These are phyloP conservation scores for Aphanomyces astaci DNA, from an alignment of 352 stramenopile species.

Conservation along the genomic window DNA sequence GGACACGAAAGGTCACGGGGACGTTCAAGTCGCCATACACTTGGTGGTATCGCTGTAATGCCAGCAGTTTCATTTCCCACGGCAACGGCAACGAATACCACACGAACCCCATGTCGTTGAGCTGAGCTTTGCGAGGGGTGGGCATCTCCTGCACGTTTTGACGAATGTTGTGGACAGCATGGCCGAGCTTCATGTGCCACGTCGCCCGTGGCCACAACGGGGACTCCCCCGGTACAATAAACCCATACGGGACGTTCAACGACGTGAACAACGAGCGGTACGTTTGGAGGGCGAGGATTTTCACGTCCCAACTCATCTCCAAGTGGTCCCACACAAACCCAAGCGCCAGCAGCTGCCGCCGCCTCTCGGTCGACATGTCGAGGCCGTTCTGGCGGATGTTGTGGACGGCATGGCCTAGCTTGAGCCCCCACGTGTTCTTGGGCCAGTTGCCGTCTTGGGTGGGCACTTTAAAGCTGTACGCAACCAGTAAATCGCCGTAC, in stretches of 20 bases:
- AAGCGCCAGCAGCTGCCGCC: conserved; percentile 39
- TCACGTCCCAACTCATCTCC: conserved; percentile 54
- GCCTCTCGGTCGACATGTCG: conserved; percentile 35
- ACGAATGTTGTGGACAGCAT: conserved; percentile 89
- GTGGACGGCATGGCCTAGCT: conserved; percentile 48
- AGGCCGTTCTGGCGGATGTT: conserved; percentile 67
- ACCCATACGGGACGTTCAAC: conserved; percentile 88
- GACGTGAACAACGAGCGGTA: conserved; percentile 84
- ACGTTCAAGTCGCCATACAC: conserved; percentile 47
- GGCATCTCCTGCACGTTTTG: conserved; percentile 80
- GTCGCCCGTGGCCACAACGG: conserved; percentile 72
- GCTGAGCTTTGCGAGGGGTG: conserved; percentile 48
- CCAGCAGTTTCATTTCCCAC: conserved; percentile 45
- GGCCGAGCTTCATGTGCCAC: conserved; percentile 83
- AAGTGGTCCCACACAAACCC: conserved; percentile 63
- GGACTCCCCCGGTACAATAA: conserved; percentile 68
- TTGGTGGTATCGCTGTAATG: conserved; percentile 42
- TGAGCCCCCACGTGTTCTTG: conserved; percentile 38
- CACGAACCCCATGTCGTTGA: conserved; percentile 87
- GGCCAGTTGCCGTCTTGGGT: conserved; percentile 38
- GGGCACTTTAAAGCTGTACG: conserved; percentile 56
- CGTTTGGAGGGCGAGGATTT: conserved; percentile 69
- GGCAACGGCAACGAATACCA: conserved; percentile 77
- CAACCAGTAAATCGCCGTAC: conserved; percentile 48
- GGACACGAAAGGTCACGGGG: conserved; percentile 59